phyloP scores from a whole-genome alignment of 2,329 filamentous ascomycete genomes.

The Berkeleyomyces rouxiae region DNA sequence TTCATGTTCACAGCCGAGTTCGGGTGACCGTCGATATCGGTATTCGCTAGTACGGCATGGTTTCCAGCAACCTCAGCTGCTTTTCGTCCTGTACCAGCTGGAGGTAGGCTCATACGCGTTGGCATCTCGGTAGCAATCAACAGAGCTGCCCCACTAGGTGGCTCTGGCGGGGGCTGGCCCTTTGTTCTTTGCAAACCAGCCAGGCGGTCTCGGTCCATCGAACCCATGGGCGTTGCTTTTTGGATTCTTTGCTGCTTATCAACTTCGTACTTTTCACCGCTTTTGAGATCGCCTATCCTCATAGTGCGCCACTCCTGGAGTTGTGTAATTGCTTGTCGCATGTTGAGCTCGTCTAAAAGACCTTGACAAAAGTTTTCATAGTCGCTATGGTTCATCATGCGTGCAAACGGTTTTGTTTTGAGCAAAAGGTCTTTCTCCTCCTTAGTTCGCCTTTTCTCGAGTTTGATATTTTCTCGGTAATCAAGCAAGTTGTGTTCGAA shows the following conservation, averaged over 20 bases:
- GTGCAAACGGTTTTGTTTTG: slow-evolving; percentile 87
- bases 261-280: slow-evolving; percentile 80
- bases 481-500: slow-evolving; percentile 91
- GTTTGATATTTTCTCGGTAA: slow-evolving; percentile 75
- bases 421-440: slow-evolving; percentile 83
- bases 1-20: slow-evolving; percentile 24
- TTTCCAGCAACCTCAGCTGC: slow-evolving; percentile 18
- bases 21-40: slow-evolving; percentile 22
- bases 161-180: slow-evolving; percentile 50
- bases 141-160: slow-evolving; percentile 56
- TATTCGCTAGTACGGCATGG: slow-evolving; percentile 22
- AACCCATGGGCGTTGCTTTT: slow-evolving; percentile 53
- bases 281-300: slow-evolving; percentile 67
- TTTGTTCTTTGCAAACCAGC: slow-evolving; percentile 54
- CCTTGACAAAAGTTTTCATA: slow-evolving; percentile 76
- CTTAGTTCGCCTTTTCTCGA: slow-evolving; percentile 90
- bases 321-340: slow-evolving; percentile 76
- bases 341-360: slow-evolving; percentile 75
- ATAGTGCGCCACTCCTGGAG: slow-evolving; percentile 85
- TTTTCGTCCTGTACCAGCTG: slow-evolving; percentile 16
- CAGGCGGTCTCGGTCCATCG: slow-evolving; percentile 66
- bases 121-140: slow-evolving; percentile 67
- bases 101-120: slow-evolving; percentile 31
- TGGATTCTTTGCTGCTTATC: slow-evolving; percentile 69
- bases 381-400: slow-evolving; percentile 90